These are phyloP conservation scores for Ustilago sp. DNA, from an alignment of 1,284 basidiomycete species.

Conservation along the genomic window DNA sequence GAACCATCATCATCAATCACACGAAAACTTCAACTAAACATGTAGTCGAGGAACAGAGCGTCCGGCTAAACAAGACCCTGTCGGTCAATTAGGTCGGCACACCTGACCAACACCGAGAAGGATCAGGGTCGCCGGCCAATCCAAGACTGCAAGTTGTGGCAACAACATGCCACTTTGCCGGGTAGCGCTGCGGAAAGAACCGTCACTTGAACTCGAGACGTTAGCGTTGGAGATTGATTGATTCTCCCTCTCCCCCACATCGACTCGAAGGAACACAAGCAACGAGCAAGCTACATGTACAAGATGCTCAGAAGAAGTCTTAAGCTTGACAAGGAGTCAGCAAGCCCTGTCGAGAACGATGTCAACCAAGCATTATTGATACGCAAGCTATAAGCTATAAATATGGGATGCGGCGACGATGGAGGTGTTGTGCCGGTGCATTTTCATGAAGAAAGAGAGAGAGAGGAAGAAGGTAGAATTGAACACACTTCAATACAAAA, in stretches of 20 bases:
- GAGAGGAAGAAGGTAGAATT: neutral
- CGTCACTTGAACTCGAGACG: neutral
- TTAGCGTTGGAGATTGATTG: too few species aligned
- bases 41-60: neutral
- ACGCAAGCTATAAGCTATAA: neutral
- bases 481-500: neutral
- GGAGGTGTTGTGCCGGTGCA: neutral
- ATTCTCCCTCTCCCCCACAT: neutral
- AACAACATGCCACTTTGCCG: neutral
- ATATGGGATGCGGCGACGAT: neutral
- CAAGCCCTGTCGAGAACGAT: neutral
- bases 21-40: too few species aligned
- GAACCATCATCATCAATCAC: too few species aligned
- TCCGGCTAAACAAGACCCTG: neutral
- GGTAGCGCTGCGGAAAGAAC: conserved; percentile 17
- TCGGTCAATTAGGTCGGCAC: conserved; percentile 17
- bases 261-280: neutral
- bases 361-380: neutral
- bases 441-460: neutral
- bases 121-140: conserved; percentile 12
- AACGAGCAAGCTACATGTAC: neutral
- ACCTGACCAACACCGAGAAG: neutral
- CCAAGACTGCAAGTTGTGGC: neutral
- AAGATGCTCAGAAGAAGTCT: too few species aligned
- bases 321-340: neutral